Evolutionary conservation across 73 alveolate genomes (phyloP).

Genomic region (Paramecium sonneborni): DNA sequence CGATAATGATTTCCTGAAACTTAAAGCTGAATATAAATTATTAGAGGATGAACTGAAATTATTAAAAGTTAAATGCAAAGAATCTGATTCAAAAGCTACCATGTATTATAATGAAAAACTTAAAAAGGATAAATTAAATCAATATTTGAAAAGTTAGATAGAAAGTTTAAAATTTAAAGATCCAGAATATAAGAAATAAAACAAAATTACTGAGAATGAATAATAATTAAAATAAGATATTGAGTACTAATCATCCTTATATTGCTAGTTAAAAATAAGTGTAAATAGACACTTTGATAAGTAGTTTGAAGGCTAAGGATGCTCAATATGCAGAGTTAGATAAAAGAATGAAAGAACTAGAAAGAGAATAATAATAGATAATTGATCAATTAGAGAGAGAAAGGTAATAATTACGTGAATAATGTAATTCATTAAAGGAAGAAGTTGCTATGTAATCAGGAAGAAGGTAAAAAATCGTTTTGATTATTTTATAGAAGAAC

Average conservation of each 20-base stretch:
- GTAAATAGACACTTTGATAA: conserved; percentile 6
- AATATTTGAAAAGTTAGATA: background rate
- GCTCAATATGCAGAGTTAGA: conserved; percentile 23
- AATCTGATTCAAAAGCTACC: conserved; percentile 50
- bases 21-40: background rate
- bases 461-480: background rate
- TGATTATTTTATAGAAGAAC: background rate
- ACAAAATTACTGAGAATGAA: conserved; percentile 38
- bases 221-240: background rate
- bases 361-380: background rate
- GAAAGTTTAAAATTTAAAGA: conserved; percentile 38
- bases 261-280: conserved; percentile 10
- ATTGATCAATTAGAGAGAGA: conserved; percentile 41
- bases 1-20: background rate
- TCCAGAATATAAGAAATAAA: conserved; percentile 31
- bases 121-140: conserved; percentile 32
- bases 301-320: conserved; percentile 9
- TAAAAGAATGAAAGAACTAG: conserved; percentile 14
- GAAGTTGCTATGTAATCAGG: conserved; percentile 37
- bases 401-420: background rate
- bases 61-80: conserved; percentile 29
- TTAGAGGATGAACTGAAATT: background rate
- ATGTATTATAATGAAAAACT: conserved; percentile 34
- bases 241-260: conserved; percentile 7
- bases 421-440: background rate